A percentile compares a stretch with the other conserved stretches of the same genome.
phyloP scores from a whole-genome alignment of 2,329 filamentous ascomycete genomes.

The Fusarium redolens region DNA sequence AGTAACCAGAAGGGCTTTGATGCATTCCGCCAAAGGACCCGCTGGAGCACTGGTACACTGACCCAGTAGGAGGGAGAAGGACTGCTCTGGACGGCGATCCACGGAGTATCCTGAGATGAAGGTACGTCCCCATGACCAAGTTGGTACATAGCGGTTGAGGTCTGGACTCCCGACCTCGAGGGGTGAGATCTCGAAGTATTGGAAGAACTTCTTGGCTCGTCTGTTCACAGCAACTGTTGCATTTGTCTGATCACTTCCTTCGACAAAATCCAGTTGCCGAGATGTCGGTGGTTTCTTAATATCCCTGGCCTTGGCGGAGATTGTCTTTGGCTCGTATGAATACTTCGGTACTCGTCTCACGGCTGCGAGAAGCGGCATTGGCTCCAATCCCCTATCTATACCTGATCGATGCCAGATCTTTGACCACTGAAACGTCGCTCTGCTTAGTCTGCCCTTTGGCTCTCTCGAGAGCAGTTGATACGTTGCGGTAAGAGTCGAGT shows the following conservation, averaged over 20 bases:
- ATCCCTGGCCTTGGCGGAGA: constrained; percentile 1
- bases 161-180: constrained; percentile 36
- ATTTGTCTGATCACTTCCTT: accelerated
- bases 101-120: constrained; percentile 36
- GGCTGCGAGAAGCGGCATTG: constrained; percentile 38
- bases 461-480: constrained; percentile 33
- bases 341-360: constrained; percentile 34
- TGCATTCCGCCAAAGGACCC: constrained; percentile 28
- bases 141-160: constrained; percentile 34
- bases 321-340: constrained; percentile 14
- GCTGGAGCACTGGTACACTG: constrained; percentile 42
- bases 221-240: accelerated
- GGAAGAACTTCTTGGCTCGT: constrained; percentile 10
- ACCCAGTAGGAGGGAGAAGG: constrained; percentile 26
- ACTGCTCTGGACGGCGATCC: constrained; percentile 36
- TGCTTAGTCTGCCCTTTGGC: constrained; percentile 23
- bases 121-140: constrained; percentile 41
- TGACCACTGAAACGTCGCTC: constrained; percentile 38
- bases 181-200: constrained; percentile 42
- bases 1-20: constrained; percentile 28
- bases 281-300: accelerated
- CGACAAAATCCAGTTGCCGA: accelerated
- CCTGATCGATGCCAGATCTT: constrained; percentile 34
- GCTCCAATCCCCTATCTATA: constrained; percentile 21
- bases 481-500: constrained; percentile 34